Evolutionary conservation across 805 yeast genomes (phyloP), one percentile per base, ranked within the genome.

Genomic region (Myxozyma monticola): DNA sequence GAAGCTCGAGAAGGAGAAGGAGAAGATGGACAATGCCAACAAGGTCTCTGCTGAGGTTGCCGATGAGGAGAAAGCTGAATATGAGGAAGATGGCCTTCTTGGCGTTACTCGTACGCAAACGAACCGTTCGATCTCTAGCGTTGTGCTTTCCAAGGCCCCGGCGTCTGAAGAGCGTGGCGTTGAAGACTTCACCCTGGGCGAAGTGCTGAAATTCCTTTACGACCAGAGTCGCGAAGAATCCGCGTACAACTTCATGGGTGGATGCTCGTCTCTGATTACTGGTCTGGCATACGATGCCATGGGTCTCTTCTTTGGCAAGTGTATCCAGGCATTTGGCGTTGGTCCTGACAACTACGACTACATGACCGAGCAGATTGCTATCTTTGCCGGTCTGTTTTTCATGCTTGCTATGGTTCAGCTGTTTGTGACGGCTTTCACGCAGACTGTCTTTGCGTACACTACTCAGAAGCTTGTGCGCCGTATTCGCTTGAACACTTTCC

Each of bases 201-300:
- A 47, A 22, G 35, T 47, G 25, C 4, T 49, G 14, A 20, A 24
- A 28, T 49, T 53, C 15, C 25, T 52, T 47, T 33, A 26, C 24
- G 26, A 31, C 7, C 44, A 49, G 15, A 39, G 49, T 21, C 29
- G 39, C 15, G 42, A 33, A 18, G 57, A 52, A 15, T 37, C 38
- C 15, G 24, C 30, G n/a, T 21, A 30, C 28, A 53, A 49, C 18
- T 10, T 41, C 3, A 14, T 42, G 7, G 57, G 48, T 15, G 34
- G 45, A 4, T 9, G 37, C 28, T 38, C 54, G 2, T 60, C 74
- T 36, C 36, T 61, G n/a, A 39, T 65, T 14, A 55, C 62, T 15
- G 75, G 75, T 10, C 63, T 68, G 49, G 70, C 71, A 17, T 71
- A 68, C 53, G 67, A 71, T 12, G 64, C 71, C 6, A 41, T 47